Conservation (phyloP, 1,284 basidiomycete species). For the Tausonia pullulans region DNA sequence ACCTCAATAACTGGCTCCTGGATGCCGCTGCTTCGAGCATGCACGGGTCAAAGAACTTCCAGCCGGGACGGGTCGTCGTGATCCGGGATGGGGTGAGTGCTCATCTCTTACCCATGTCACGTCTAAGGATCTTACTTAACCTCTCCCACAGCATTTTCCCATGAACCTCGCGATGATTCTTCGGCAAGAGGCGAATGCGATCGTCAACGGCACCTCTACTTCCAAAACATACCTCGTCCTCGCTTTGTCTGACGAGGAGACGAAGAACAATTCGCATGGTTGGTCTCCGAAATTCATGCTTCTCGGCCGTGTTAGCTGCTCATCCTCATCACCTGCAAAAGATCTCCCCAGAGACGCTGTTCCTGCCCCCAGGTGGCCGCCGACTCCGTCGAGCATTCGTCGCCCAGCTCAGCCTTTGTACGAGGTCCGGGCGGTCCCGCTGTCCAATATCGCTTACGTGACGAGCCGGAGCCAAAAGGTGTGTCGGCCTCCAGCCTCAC, state of each 20-base stretch:
- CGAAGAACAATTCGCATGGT: conserved; percentile 50
- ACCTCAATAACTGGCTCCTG: conserved; percentile 55
- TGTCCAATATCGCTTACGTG: conserved; percentile 67
- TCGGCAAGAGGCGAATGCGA: conserved; percentile 39
- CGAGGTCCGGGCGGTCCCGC: conserved; percentile 54
- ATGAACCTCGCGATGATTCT: conserved; percentile 65
- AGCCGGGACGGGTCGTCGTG: conserved; percentile 67
- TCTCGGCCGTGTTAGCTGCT: conserved; percentile 8
- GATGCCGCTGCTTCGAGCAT: conserved; percentile 51
- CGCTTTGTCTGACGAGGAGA: conserved; percentile 57
- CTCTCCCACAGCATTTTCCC: conserved; percentile 57
- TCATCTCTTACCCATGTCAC: not conserved
- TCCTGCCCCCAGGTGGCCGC: conserved; percentile 60
- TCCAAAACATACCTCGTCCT: conserved; percentile 58
- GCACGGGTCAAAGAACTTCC: conserved; percentile 57
- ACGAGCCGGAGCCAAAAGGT: conserved; percentile 64
- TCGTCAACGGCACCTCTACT: conserved; percentile 42
- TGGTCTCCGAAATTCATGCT: conserved; percentile 15
- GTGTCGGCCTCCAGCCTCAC: conserved; percentile 6
- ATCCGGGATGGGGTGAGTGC: conserved; percentile 63
- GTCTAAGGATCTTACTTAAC: not conserved
- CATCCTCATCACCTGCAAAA: not conserved
- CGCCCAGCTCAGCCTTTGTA: conserved; percentile 47
- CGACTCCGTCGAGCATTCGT: conserved; percentile 36
- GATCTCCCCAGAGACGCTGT: not conserved